Base-by-base conservation (phyloP, 2,329 filamentous ascomycete genomes). In the Trematosphaeria pertusa region DNA sequence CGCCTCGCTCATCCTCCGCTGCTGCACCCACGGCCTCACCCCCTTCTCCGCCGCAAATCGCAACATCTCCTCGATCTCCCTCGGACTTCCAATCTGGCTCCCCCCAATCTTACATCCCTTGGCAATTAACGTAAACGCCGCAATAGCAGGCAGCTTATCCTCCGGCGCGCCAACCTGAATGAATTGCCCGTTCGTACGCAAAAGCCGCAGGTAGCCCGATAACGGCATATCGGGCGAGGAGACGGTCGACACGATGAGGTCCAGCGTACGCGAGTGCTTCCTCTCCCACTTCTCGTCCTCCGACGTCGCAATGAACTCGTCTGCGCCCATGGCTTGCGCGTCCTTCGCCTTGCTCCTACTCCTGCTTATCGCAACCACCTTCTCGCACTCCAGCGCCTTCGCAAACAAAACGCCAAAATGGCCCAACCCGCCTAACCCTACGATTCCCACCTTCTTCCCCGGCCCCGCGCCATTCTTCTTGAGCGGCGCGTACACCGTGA, bases 401-500 rank as follows among this genome's bases (percentile, higher is more conserved):
- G 87, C 85, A 69, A 85, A 91, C 50, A 91, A 75, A 11, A 93
- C 67, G 0, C 82, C 89, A 54, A 91, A 84, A 65, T 93, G 88
- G 0, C 88, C 88, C 0, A 91, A 72, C 0, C 88, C 88, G 5
- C 88, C 88, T 10, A 92, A 77, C 5, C 88, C 88, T 10, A 90
- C 76, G 42, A 93, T 81, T 0, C 84, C 88, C 0, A 93, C 86
- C 3, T 73, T 78, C 69, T 88, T 89, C 4, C 88, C 88, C 0
- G 86, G 85, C 0, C 88, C 88, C 24, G 83, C 80, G 1, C 82
- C 83, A 26, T 88, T 84, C 20, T 86, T 80, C 38, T 80, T 80
- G 12, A 94, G 72, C 0, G 89, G 89, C 4, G 81, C 81, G 65
- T 82, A 94, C 0, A 87, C 81, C 0, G 89, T 94, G 41, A 93